These are phyloP conservation scores for Penicillium samsonianum DNA, from an alignment of 495 filamentous ascomycete species.

Conservation along the genomic window DNA sequence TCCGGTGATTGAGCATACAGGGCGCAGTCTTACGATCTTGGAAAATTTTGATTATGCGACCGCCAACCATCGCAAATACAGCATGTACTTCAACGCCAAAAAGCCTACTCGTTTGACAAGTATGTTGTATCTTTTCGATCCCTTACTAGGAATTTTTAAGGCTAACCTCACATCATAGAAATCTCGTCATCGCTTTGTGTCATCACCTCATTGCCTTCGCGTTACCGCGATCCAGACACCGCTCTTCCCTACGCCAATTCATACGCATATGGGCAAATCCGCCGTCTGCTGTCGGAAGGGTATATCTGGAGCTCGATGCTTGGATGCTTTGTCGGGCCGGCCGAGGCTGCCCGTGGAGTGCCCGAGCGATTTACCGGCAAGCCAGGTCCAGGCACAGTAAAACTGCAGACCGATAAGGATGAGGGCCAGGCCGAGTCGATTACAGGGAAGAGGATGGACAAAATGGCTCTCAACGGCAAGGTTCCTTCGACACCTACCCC, in stretches of 20 bases:
- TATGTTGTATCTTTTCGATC: conserved; percentile 35
- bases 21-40: conserved; percentile 53
- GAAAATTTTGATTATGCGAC: conserved; percentile 57
- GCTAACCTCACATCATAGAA: conserved; percentile 34
- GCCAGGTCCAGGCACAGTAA: conserved; percentile 5
- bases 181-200: conserved; percentile 63
- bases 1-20: conserved; percentile 51
- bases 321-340: conserved; percentile 71
- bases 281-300: conserved; percentile 55
- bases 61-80: conserved; percentile 51
- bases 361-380: conserved; percentile 62
- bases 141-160: conserved; percentile 8
- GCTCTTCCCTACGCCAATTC: conserved; percentile 73
- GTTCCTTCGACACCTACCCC: conserved; percentile 12
- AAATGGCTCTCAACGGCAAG: not conserved
- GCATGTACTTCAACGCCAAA: conserved; percentile 54
- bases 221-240: conserved; percentile 75
- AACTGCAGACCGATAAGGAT: not conserved
- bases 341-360: conserved; percentile 61
- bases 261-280: conserved; percentile 72
- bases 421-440: conserved; percentile 7
- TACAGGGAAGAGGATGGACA: not conserved
- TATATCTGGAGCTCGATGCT: conserved; percentile 76
- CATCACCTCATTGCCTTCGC: conserved; percentile 77
- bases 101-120: conserved; percentile 51